phyloP scores from a whole-genome alignment of 1,139 yeast species.

The Protomyces gravidus region DNA sequence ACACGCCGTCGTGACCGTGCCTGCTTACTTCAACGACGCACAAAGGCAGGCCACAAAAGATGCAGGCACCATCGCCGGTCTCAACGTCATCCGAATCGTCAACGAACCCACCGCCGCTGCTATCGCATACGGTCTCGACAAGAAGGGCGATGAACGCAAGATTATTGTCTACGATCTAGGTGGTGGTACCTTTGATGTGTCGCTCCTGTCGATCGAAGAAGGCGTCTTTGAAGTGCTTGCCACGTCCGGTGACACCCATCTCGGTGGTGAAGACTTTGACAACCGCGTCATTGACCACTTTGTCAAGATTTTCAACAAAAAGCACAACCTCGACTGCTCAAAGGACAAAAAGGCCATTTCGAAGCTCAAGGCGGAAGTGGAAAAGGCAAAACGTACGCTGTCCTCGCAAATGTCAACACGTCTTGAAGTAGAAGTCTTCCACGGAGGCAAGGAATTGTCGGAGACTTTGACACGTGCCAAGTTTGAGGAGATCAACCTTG shows the following conservation, averaged over 20 bases:
- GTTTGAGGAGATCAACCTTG: slow-evolving; percentile 87
- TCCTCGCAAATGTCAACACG: slow-evolving; percentile 86
- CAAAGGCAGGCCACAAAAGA: slow-evolving; percentile 98
- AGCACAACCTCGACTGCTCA: slow-evolving; percentile 71
- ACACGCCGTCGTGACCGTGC: slow-evolving; percentile 94
- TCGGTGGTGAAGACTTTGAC: slow-evolving; percentile 97
- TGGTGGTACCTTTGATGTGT: slow-evolving; percentile 91
- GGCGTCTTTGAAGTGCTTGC: slow-evolving; percentile 91
- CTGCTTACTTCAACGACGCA: slow-evolving; percentile 97
- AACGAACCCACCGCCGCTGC: slow-evolving; percentile 99
- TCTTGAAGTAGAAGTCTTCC: slow-evolving; percentile 91
- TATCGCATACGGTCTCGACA: slow-evolving; percentile 93
- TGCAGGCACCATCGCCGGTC: slow-evolving; percentile 95
- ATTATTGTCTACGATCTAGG: slow-evolving; percentile 91
- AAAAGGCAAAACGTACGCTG: slow-evolving; percentile 91
- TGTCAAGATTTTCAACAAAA: slow-evolving; percentile 79
- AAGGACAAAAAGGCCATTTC: slow-evolving; percentile 75
- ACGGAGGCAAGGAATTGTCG: slow-evolving; percentile 90
- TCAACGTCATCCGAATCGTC: slow-evolving; percentile 88
- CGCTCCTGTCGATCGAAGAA: slow-evolving; percentile 79
- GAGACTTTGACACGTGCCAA: slow-evolving; percentile 92
- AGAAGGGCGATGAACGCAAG: slow-evolving; percentile 80
- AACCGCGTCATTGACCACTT: slow-evolving; percentile 82
- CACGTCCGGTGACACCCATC: slow-evolving; percentile 92
- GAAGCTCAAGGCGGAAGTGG: slow-evolving; percentile 91